These are phyloP conservation scores for Termitomyces sp. DNA, from an alignment of 768 basidiomycete species.

Conservation along the genomic window DNA sequence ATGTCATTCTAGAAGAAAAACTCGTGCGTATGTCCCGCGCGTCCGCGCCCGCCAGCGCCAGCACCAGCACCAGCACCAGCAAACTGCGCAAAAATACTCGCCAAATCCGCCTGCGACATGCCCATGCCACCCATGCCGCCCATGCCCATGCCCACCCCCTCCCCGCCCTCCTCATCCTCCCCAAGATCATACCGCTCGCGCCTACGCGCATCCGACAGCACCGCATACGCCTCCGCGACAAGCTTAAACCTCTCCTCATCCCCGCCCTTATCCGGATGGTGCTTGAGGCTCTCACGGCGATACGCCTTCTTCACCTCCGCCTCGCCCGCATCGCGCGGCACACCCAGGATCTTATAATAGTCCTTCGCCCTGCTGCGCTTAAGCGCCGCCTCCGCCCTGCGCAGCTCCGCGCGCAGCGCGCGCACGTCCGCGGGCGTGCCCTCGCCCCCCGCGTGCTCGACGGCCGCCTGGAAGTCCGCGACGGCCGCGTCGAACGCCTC, in stretches of 20 bases:
- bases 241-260: conserved; percentile 97
- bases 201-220: conserved; percentile 71
- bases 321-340: conserved; percentile 57
- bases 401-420: conserved; percentile 59
- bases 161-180: conserved; percentile 81
- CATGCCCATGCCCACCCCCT: conserved; percentile 48
- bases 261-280: conserved; percentile 90
- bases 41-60: conserved; percentile 19
- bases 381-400: conserved; percentile 75
- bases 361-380: conserved; percentile 91
- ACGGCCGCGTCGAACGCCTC: conserved; percentile 72
- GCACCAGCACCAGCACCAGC: conserved; percentile 35
- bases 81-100: conserved; percentile 63
- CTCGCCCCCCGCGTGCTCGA: conserved; percentile 65
- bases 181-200: conserved; percentile 77
- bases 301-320: conserved; percentile 89
- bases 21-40: conserved; percentile 24
- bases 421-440: conserved; percentile 58
- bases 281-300: conserved; percentile 77
- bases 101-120: conserved; percentile 40
- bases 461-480: conserved; percentile 74
- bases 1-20: conserved; percentile 33
- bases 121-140: conserved; percentile 23
- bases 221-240: conserved; percentile 74
- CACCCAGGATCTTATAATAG: conserved; percentile 76